These are phyloP conservation scores for Salvia hispanica DNA, from an alignment of 257 asterid genomes.

Conservation along the genomic window DNA sequence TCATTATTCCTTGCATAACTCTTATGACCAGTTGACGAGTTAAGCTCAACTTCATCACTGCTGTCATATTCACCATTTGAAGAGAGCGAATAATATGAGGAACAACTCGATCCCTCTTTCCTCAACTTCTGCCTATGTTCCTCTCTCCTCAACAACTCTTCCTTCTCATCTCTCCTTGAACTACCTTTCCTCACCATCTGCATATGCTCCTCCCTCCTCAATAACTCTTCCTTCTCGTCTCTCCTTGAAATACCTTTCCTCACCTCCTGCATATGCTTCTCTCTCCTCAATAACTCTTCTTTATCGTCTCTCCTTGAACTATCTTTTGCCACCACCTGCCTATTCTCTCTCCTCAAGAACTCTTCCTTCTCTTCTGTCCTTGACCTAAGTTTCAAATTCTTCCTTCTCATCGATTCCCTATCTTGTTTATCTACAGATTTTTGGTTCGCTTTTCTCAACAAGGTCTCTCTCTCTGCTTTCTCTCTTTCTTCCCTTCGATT, in stretches of 20 bases:
- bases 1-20: slow-evolving; percentile 46
- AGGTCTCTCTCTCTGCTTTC: slow-evolving; percentile 37
- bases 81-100: slow-evolving; percentile 75
- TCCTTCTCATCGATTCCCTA: slow-evolving; percentile 33
- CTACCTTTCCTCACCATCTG: slow-evolving; percentile 22
- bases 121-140: slow-evolving; percentile 37
- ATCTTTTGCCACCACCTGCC: slow-evolving; percentile 19
- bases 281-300: slow-evolving; percentile 1
- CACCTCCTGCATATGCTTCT: slow-evolving; percentile 27
- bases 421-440: slow-evolving; percentile 29
- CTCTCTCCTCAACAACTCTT: slow-evolving; percentile 6
- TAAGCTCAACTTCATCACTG: slow-evolving; percentile 52
- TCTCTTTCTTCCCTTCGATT: slow-evolving; percentile 24
- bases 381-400: slow-evolving; percentile 41
- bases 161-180: not conserved
- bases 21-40: slow-evolving; percentile 33
- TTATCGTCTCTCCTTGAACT: not conserved
- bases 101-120: slow-evolving; percentile 73
- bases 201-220: slow-evolving; percentile 37
- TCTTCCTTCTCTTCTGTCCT: slow-evolving; percentile 50
- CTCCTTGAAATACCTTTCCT: slow-evolving; percentile 40
- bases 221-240: slow-evolving; percentile 35
- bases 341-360: slow-evolving; percentile 36
- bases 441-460: slow-evolving; percentile 35
- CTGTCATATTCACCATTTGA: slow-evolving; percentile 59